Evolutionary conservation across 768 basidiomycete genomes (phyloP).

Genomic region (Tulasnella sp.): DNA sequence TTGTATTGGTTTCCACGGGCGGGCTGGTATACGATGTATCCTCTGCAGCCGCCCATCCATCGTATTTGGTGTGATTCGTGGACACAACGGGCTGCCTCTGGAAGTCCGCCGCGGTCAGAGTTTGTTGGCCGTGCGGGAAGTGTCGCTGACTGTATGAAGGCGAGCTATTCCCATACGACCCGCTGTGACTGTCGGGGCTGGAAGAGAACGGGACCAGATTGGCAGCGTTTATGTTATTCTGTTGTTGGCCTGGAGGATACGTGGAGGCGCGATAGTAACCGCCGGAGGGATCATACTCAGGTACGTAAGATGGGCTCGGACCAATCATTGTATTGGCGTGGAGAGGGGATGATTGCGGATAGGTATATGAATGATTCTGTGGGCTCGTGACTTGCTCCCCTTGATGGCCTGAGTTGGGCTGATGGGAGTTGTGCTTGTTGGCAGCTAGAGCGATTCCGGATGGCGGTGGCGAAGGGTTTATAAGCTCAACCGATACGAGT

Average conservation of each 20-base stretch:
- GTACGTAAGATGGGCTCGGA: slow-evolving; percentile 5
- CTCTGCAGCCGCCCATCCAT: neutral
- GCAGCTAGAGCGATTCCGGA: no score
- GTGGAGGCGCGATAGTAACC: neutral
- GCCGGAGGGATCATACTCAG: neutral
- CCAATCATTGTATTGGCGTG: slow-evolving; percentile 9
- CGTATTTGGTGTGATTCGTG: neutral
- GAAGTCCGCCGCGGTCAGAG: neutral
- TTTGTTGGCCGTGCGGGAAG: neutral
- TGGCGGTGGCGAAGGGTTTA: no score
- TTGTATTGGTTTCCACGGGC: no score
- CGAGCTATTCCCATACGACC: neutral
- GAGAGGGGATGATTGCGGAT: no score
- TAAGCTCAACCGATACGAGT: no score
- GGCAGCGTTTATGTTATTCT: neutral
- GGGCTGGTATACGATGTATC: no score
- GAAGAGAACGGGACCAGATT: neutral
- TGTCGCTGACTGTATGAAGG: neutral
- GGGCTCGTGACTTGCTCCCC: no score
- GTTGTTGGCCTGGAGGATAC: neutral
- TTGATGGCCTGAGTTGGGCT: no score
- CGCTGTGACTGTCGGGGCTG: neutral
- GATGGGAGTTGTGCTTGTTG: no score
- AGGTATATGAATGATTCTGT: no score
- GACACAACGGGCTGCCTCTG: neutral